Evolutionary conservation across 169 alveolate genomes (phyloP).

Genomic region (Theileria parva): DNA sequence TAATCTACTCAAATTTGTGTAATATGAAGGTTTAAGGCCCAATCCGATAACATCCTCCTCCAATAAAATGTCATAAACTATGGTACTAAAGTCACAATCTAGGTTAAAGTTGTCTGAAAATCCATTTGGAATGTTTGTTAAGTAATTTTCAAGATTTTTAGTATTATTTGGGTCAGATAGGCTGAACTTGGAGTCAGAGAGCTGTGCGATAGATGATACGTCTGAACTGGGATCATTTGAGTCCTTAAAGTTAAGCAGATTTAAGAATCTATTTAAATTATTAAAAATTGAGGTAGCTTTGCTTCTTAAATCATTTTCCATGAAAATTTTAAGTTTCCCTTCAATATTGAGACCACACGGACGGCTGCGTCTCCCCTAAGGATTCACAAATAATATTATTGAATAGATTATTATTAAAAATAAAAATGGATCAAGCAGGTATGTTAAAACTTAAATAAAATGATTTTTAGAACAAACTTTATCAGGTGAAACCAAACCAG

Average conservation of each 20-base stretch:
- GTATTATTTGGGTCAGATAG: neutral
- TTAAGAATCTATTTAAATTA: neutral
- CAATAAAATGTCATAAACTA: constrained; percentile 19
- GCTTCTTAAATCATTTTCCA: constrained; percentile 3
- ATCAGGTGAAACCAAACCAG: neutral
- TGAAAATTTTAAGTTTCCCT: neutral
- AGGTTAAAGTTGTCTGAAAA: neutral
- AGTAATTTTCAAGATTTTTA: neutral
- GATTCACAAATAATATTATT: neutral
- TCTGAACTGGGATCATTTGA: neutral
- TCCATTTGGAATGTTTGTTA: too few species aligned
- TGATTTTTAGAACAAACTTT: neutral
- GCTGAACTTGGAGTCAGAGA: neutral
- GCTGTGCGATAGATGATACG: neutral
- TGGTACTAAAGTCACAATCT: neutral
- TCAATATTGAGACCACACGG: too few species aligned
- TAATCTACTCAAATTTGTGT: neutral
- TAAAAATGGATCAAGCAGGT: neutral
- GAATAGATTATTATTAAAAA: neutral
- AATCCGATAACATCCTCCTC: constrained; percentile 50
- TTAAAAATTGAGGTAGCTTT: neutral
- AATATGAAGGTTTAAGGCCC: neutral
- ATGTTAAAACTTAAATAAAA: neutral
- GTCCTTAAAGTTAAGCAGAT: neutral
- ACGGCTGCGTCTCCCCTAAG: too few species aligned